Conservation (phyloP, 2,329 filamentous ascomycete species). For the Escovopsis weberi region DNA sequence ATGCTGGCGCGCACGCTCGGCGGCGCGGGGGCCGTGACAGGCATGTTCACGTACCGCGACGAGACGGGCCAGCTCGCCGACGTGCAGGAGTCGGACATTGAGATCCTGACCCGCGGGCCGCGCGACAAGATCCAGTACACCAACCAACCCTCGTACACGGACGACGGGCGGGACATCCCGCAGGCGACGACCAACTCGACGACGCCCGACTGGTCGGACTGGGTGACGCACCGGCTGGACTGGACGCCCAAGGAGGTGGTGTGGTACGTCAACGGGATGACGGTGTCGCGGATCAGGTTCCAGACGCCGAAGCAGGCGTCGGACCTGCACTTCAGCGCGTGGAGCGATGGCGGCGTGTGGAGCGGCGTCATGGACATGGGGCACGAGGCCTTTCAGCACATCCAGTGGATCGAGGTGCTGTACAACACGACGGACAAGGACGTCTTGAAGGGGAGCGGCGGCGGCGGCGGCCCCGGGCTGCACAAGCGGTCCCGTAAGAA, state of each 20-base stretch:
- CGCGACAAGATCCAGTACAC: conserved; percentile 37
- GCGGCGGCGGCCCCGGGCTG: no score
- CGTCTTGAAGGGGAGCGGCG: not conserved
- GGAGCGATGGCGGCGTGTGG: conserved; percentile 47
- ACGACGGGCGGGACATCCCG: conserved; percentile 27
- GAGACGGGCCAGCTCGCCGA: conserved; percentile 15
- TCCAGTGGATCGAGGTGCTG: conserved; percentile 49
- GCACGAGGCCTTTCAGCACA: conserved; percentile 37
- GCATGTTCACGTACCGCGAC: conserved; percentile 37
- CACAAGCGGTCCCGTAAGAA: conserved; percentile 11
- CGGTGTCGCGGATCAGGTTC: conserved; percentile 37
- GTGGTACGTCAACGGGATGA: conserved; percentile 40
- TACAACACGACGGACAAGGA: conserved; percentile 29
- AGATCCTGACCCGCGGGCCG: conserved; percentile 34
- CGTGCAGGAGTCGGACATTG: conserved; percentile 37
- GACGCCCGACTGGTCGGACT: conserved; percentile 37
- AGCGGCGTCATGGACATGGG: conserved; percentile 40
- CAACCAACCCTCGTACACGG: conserved; percentile 41
- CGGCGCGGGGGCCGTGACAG: conserved; percentile 32
- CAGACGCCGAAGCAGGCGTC: conserved; percentile 39
- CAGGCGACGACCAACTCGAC: conserved; percentile 33
- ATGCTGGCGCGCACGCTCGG: conserved; percentile 37
- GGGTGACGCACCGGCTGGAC: conserved; percentile 45
- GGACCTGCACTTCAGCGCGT: conserved; percentile 42
- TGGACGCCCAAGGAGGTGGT: conserved; percentile 38